These are phyloP conservation scores for Thymus quinquecostatus DNA, from an alignment of 257 asterid species.

Conservation along the genomic window DNA sequence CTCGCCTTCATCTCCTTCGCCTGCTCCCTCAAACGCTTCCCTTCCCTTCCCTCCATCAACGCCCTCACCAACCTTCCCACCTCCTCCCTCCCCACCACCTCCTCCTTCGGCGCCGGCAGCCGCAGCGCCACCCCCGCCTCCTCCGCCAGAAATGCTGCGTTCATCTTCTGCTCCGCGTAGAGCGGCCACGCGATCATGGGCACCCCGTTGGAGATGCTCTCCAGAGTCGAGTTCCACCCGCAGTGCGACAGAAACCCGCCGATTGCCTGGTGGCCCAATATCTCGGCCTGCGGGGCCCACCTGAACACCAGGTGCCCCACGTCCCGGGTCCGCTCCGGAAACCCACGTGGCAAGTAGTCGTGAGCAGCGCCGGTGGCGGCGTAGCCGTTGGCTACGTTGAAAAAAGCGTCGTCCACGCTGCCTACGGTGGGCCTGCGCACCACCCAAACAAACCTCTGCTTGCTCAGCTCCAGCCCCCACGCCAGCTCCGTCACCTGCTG, in stretches of 20 bases:
- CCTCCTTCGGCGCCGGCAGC: conserved; percentile 44
- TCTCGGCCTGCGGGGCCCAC: conserved; percentile 60
- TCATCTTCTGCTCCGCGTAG: conserved; percentile 62
- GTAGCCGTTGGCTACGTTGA: conserved; percentile 26
- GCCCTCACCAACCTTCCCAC: conserved; percentile 47
- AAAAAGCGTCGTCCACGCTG: conserved; percentile 48
- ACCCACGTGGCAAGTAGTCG: conserved; percentile 24
- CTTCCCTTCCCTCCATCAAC: conserved; percentile 42
- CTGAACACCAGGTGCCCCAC: conserved; percentile 38
- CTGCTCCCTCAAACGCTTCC: conserved; percentile 39
- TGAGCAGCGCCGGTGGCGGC: conserved; percentile 35
- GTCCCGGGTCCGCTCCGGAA: conserved; percentile 37
- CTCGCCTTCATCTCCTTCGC: conserved; percentile 40
- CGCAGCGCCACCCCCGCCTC: conserved; percentile 51
- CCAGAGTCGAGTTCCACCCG: conserved; percentile 73
- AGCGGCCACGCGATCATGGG: conserved; percentile 82
- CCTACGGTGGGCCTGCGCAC: conserved; percentile 49
- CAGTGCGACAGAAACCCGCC: conserved; percentile 76
- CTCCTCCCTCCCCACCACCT: conserved; percentile 62
- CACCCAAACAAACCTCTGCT: conserved; percentile 68
- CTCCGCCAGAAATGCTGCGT: conserved; percentile 60
- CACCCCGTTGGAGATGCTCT: conserved; percentile 50
- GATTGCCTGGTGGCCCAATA: conserved; percentile 45
- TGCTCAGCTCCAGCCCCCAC: conserved; percentile 64
- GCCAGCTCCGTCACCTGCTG: conserved; percentile 61